Evolutionary conservation across 768 basidiomycete species (phyloP).

Genomic region (Tricholoma saponaceum): DNA sequence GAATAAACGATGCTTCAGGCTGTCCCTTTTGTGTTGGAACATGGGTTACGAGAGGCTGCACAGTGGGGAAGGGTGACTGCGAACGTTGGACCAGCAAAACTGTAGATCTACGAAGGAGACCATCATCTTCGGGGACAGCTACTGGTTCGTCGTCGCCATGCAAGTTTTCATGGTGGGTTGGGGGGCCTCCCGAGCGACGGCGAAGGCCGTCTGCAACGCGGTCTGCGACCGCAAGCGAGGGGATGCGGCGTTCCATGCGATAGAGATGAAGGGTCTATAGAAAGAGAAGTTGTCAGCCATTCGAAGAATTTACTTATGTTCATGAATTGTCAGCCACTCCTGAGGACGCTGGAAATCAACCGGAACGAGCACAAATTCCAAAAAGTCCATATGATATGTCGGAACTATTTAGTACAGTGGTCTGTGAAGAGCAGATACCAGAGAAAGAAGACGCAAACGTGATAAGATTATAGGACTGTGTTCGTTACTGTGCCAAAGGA

Average conservation of each 20-base stretch:
- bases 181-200: constrained; percentile 9
- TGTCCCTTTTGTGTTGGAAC: neutral
- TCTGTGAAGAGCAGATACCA: constrained; percentile 6
- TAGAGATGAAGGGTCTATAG: neutral
- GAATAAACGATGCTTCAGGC: neutral
- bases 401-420: constrained; percentile 14
- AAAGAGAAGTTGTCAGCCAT: constrained; percentile 8
- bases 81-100: neutral
- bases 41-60: neutral
- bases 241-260: constrained; percentile 6
- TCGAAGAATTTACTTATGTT: neutral
- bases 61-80: neutral
- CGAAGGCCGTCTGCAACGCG: constrained; percentile 2
- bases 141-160: neutral
- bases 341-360: neutral
- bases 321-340: neutral
- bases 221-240: constrained; percentile 1
- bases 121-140: neutral
- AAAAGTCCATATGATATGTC: constrained; percentile 14
- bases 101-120: neutral
- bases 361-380: neutral
- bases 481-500: constrained; percentile 11
- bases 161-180: neutral
- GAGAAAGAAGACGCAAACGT: constrained; percentile 5
- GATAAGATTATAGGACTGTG: constrained; percentile 10